Evolutionary conservation across 176 grass and related monocot species (phyloP), one percentile per base, ranked within the genome.

Genomic region (Carex parvula): DNA sequence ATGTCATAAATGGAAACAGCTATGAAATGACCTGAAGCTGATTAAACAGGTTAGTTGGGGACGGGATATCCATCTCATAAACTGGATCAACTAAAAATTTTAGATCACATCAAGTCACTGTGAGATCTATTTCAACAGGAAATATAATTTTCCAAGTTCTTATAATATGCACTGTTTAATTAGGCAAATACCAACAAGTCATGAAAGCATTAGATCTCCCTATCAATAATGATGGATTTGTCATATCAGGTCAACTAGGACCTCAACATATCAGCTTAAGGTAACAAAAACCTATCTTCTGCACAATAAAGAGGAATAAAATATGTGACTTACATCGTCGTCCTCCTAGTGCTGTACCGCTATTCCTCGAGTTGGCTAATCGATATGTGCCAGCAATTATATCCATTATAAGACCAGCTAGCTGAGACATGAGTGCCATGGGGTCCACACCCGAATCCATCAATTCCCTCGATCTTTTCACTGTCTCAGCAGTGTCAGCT

Each of bases 371-470:
- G 67, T 91, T 90, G 13, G 92, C 86, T 73, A 98, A 79, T 80
- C 79, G 87, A 61, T 98, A 94, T 69, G 95, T 99, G 44, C 96
- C 96, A 88, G 96, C 93, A 95, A 99, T 99, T 71, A 99, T 99
- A 74, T 99, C 93, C 93, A 99, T 95, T 87, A 99, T 99, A 70
- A 99, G 89, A 81, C 91, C 93, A 87, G 96, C 96, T 88, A 99
- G 91, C 46, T 99, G 96, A 79, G 96, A 95, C 96, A 99, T 99
- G 83, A 99, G 90, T 54, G 96, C 93, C 89, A 99, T 99, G 3
- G 96, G 96, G 76, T 98, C 96, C 64, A 93, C 88, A 83, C 96
- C 93, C 81, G 96, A 98, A 91, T 95, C 91, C 96, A 98, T 91
- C 68, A 98, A 81, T 30, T 93, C 96, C 90, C 96, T 90, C 2